Conservation (phyloP, 768 basidiomycete species). For the Tulasnella sp. region DNA sequence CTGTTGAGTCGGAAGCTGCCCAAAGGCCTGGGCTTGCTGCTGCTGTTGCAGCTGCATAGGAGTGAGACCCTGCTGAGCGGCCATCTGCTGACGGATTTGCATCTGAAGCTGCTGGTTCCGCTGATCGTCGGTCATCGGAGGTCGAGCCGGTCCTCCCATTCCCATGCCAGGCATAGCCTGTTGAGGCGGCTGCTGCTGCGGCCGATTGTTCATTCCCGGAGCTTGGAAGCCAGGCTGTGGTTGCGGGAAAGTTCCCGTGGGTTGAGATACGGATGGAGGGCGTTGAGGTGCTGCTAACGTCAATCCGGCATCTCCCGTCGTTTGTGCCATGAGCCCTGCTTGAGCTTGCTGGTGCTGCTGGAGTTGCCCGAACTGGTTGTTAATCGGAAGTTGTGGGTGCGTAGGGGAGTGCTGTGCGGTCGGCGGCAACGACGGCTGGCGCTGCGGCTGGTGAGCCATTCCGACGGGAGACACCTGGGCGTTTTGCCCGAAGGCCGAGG, state of each 20-base stretch:
- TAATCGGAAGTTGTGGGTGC: background rate
- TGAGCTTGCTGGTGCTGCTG: conserved; percentile 12
- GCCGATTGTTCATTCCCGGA: conserved; percentile 11
- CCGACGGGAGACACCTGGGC: conserved; percentile 14
- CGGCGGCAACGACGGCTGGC: conserved; percentile 16
- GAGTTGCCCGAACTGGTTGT: conserved; percentile 17
- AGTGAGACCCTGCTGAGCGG: background rate
- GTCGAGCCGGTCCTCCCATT: conserved; percentile 13
- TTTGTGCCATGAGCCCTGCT: background rate
- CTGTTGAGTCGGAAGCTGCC: conserved; percentile 9
- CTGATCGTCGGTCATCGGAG: conserved; percentile 28
- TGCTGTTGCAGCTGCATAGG: conserved; percentile 26
- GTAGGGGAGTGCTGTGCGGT: conserved; percentile 1
- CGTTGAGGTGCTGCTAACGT: conserved; percentile 9
- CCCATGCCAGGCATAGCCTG: conserved; percentile 14
- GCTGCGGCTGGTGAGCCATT: conserved; percentile 1
- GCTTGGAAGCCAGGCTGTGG: conserved; percentile 12
- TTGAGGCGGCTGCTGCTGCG: background rate
- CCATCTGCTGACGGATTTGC: conserved; percentile 32
- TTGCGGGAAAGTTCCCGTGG: conserved; percentile 13
- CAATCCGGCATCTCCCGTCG: background rate
- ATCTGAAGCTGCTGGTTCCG: conserved; percentile 23
- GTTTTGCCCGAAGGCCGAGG: conserved; percentile 18
- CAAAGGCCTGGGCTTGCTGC: background rate
- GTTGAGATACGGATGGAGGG: conserved; percentile 24